Evolutionary conservation across 139 green algal genomes (phyloP), one percentile per base, ranked within the genome.

Genomic region (Tetraselmis striata): DNA sequence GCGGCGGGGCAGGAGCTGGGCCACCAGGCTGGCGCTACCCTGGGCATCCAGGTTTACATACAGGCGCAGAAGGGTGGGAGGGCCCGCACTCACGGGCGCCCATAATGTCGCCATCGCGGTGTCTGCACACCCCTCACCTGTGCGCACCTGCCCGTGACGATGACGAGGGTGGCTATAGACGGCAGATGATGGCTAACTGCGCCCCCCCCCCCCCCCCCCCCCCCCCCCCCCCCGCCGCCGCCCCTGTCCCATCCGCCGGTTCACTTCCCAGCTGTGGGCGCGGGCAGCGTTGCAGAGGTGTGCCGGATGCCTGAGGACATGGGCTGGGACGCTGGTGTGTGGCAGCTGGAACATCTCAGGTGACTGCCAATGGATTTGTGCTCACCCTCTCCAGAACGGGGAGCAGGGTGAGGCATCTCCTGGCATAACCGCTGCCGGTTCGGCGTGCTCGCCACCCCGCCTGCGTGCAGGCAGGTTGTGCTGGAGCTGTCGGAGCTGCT

Each of bases 311-410:
- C 74, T 2, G 74, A 77, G 25, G 74, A 2, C 11, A 18, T 67
- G 74, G 26, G 74, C 2, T 77, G 74, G 74, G 74, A 29, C 74
- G 2, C 74, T 28, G 74, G 74, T 2, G 74, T 77, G 74, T 77
- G 74, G 74, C 74, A 77, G 74, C 74, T 77, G 74, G 74, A 77
- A 18, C 74, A 77, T 77, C 74, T 77, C 26, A 77, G 25, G 74
- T 77, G 5, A 2, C 5, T 77, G 11, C 5, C n/a, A 77, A 5
- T 67, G 45, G 5, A 67, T 67, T 67, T 67, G 18, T 67, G 45
- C n/a, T n/a, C n/a, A n/a, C n/a, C n/a, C n/a, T n/a, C n/a, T n/a
- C n/a, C n/a, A n/a, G n/a, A n/a, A n/a, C n/a, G n/a, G n/a, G n/a
- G n/a, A n/a, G n/a, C n/a, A n/a, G n/a, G n/a, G n/a, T n/a, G n/a